Conservation (phyloP, 306 rosid species). For the Parietaria judaica region DNA sequence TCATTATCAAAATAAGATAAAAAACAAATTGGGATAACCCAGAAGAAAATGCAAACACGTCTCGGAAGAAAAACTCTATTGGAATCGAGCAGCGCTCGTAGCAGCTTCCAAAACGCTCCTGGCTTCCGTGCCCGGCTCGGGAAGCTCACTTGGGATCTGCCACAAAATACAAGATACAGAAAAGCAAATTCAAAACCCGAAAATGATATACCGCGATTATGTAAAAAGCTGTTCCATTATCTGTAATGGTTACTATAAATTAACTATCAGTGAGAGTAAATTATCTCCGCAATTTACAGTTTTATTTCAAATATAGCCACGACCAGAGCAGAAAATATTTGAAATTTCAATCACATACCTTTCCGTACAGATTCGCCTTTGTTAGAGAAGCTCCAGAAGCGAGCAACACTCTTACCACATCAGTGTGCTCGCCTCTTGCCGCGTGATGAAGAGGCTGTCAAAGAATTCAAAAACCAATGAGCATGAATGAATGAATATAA, state of each 20-base stretch:
- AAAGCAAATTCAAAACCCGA: neutral
- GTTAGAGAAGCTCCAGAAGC: constrained; percentile 62
- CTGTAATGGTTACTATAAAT: too few species aligned
- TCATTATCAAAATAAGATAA: too few species aligned
- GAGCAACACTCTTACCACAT: constrained; percentile 46
- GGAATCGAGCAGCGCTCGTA: constrained; percentile 22
- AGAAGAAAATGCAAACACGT: too few species aligned
- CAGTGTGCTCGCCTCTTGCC: constrained; percentile 82
- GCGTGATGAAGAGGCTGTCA: constrained; percentile 95
- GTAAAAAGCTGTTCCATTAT: neutral
- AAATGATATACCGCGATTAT: too few species aligned
- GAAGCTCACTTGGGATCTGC: constrained; percentile 63
- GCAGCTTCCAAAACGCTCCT: constrained; percentile 52
- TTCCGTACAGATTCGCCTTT: constrained; percentile 53
- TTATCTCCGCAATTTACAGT: too few species aligned
- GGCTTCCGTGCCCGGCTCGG: constrained; percentile 65
- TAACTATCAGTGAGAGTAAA: too few species aligned
- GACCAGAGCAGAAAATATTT: neutral
- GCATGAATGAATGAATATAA: neutral
- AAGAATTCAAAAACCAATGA: constrained; percentile 20
- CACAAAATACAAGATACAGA: constrained; percentile 8
- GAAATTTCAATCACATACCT: constrained; percentile 34
- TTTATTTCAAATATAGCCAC: neutral
- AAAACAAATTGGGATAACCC: too few species aligned
- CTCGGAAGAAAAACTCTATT: constrained; percentile 7